phyloP scores from a whole-genome alignment of 495 filamentous ascomycete species.

The Pseudoneurospora amorphoporcata region DNA sequence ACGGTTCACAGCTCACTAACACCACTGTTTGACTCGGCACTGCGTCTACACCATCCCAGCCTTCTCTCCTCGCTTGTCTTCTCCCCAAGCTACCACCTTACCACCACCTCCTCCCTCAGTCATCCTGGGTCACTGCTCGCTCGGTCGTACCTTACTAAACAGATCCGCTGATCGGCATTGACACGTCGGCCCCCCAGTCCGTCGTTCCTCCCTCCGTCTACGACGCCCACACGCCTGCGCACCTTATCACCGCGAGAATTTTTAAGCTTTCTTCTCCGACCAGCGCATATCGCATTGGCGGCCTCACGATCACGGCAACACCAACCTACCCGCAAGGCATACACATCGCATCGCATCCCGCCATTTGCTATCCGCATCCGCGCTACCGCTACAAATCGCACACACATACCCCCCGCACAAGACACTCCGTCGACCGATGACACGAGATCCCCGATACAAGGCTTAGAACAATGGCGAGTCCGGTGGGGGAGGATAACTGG shows the following conservation, averaged over 20 bases:
- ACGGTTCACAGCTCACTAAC: neutral
- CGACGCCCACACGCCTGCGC: neutral
- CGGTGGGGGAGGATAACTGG: constrained; percentile 4
- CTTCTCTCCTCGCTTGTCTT: neutral
- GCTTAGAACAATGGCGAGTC: constrained; percentile 33
- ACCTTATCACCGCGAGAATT: neutral
- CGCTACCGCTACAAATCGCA: neutral
- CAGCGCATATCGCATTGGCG: neutral
- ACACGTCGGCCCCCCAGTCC: neutral
- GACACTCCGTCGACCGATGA: constrained; percentile 14
- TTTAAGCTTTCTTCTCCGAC: neutral
- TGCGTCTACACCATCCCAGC: neutral
- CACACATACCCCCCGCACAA: neutral
- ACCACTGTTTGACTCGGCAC: neutral
- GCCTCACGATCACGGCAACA: neutral
- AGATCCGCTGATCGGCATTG: neutral
- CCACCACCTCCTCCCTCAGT: neutral
- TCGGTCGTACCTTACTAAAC: neutral
- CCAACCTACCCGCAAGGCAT: neutral
- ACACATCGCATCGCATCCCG: neutral
- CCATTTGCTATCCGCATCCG: neutral
- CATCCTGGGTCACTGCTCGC: neutral
- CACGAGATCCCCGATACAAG: constrained; percentile 10
- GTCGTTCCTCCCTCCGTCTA: neutral
- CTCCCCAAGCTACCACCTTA: neutral